Base-by-base conservation (phyloP, 129 eudicot species). In the Gnaphalium uliginosum region DNA sequence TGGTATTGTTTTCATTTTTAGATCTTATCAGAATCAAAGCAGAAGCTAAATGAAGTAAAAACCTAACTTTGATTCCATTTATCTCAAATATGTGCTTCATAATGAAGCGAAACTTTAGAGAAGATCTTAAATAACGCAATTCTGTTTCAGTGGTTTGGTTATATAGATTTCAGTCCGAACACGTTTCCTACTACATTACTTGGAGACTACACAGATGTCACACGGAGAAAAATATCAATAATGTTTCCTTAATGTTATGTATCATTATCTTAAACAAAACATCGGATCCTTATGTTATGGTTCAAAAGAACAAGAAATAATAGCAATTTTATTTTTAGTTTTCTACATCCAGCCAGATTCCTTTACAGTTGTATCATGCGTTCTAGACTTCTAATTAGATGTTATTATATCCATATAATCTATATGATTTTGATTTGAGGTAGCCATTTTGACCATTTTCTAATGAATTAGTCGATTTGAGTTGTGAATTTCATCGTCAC, bases 71-170 rank as follows among this genome's bases (percentile, higher is more conserved):
- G 60, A 54, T 54, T 54, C 21, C 10, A n/a, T 18, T 54, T n/a
- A 5, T 10, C 60, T 54, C 11, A 54, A 54, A 54, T 22, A 30
- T 72, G 76, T 72, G 67, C 35, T 72, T 41, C 78, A 39, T 4
- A 51, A 60, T 72, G 33, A 22, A 56, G 23, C 8, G 22, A 8
- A 51, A 4, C 46, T 50, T 14, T 15, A 18, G 77, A 37, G 58
- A 73, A 73, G 68, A 72, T 72, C 67, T 58, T 56, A 60, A 33
- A n/a, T 56, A 71, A 14, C 29, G 58, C 24, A 3, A 24, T 14
- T 64, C 46, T 64, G 3, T 64, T 50, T 68, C 26, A 39, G 3
- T 15, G n/a, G 26, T 23, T 68, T 39, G 57, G n/a, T 68, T 23
- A 23, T 29, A 46, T 19, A 24, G 35, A 23, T 24, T 8, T 8